Evolutionary conservation across 257 asterid species (phyloP).

Genomic region (Nyctanthes arbortristis): DNA sequence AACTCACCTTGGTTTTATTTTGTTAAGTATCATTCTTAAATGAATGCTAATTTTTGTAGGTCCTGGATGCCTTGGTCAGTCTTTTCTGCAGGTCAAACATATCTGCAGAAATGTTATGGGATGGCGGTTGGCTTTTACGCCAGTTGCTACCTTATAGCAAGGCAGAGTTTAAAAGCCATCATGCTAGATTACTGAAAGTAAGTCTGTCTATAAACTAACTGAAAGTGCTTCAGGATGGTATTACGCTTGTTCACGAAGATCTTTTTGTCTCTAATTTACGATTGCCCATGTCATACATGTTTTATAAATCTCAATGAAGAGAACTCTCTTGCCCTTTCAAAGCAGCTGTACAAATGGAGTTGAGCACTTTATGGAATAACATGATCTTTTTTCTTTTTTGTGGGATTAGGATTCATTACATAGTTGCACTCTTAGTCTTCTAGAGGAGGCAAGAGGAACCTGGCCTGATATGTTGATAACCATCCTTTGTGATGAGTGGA

Average conservation of each 20-base stretch:
- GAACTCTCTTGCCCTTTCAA: slow-evolving; percentile 19
- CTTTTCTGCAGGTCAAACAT: slow-evolving; percentile 88
- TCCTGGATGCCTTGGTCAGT: slow-evolving; percentile 92
- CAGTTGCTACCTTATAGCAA: slow-evolving; percentile 90
- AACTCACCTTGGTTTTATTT: slow-evolving; percentile 1
- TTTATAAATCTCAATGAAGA: slow-evolving; percentile 14
- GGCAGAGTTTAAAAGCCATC: slow-evolving; percentile 70
- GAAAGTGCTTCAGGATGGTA: too few relatives aligned
- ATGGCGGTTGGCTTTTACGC: slow-evolving; percentile 99
- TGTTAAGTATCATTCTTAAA: slow-evolving; percentile 11
- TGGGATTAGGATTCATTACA: slow-evolving; percentile 69
- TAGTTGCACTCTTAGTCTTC: slow-evolving; percentile 48
- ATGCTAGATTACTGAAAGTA: slow-evolving; percentile 72
- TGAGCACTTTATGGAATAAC: slow-evolving; percentile 27
- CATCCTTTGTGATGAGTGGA: slow-evolving; percentile 88
- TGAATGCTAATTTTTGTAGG: slow-evolving; percentile 53
- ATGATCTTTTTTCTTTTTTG: slow-evolving; percentile 18
- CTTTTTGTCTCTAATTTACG: slow-evolving; percentile 11
- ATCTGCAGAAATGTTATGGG: slow-evolving; percentile 97
- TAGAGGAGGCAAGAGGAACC: slow-evolving; percentile 81
- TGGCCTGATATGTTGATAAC: slow-evolving; percentile 80
- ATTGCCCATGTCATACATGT: neutral
- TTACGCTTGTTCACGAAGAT: slow-evolving; percentile 7
- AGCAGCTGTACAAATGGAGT: too few relatives aligned
- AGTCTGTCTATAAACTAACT: too few relatives aligned